Evolutionary conservation across 2,329 filamentous ascomycete genomes (phyloP).

Genomic region (Cytospora leucostoma): DNA sequence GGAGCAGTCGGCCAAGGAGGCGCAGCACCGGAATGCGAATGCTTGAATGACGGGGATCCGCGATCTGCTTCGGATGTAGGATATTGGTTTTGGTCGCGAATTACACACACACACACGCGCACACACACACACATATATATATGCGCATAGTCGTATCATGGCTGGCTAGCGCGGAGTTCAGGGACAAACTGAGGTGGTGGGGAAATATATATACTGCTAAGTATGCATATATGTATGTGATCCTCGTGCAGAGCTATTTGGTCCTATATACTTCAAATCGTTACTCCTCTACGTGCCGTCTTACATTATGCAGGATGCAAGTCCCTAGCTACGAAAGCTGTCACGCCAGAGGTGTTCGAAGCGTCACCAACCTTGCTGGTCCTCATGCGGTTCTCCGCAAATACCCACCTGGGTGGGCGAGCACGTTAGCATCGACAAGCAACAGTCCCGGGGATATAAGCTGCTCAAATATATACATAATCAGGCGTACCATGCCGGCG

Average conservation of each 20-base stretch:
- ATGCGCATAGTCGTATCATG: too few species aligned
- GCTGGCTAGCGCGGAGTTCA: background rate
- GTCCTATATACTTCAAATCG: background rate
- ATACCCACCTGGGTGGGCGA: too few species aligned
- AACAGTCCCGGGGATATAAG: background rate
- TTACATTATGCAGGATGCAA: background rate
- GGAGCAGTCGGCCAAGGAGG: conserved; percentile 55
- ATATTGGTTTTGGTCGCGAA: background rate
- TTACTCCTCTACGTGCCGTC: background rate
- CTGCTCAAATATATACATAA: background rate
- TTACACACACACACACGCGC: background rate
- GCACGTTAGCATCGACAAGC: background rate
- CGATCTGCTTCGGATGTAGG: background rate
- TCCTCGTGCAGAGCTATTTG: background rate
- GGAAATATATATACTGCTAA: background rate
- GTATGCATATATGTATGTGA: background rate
- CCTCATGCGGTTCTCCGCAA: too few species aligned
- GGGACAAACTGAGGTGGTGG: background rate
- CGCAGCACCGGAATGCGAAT: conserved; percentile 52
- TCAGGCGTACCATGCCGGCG: background rate
- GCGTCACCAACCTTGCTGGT: background rate
- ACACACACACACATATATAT: background rate
- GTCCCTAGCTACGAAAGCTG: background rate
- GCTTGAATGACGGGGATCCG: too few species aligned
- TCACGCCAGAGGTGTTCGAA: too few species aligned